These are phyloP conservation scores for Trichoderma sp. DNA, from an alignment of 2,329 filamentous ascomycete species.

Conservation along the genomic window DNA sequence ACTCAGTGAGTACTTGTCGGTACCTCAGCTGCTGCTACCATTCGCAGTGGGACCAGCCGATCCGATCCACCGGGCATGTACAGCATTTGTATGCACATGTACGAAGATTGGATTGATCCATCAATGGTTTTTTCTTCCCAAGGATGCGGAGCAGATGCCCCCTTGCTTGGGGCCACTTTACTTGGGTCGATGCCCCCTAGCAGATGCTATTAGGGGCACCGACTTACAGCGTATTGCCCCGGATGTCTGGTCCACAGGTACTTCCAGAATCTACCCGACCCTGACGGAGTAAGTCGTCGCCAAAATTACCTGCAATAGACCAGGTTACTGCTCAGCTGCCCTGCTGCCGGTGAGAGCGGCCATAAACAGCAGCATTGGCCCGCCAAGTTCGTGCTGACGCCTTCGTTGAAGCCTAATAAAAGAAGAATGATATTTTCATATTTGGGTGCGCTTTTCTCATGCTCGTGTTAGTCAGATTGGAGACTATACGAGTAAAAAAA, in stretches of 20 bases:
- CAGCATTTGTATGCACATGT: conserved; percentile 1
- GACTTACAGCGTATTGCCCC: neutral
- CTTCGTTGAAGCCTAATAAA: neutral
- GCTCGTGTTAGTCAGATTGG: neutral
- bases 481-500: neutral
- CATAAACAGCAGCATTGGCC: neutral
- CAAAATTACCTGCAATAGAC: neutral
- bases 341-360: conserved; percentile 8
- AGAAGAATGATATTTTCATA: neutral
- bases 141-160: neutral
- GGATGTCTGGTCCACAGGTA: neutral
- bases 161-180: neutral
- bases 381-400: neutral
- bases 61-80: conserved; percentile 14
- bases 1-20: neutral
- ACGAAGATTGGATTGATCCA: neutral
- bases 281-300: neutral
- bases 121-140: neutral
- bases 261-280: neutral
- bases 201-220: neutral
- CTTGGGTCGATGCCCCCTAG: neutral
- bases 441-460: neutral
- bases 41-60: neutral
- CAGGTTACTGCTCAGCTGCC: neutral
- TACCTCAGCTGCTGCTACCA: neutral